A percentile compares a stretch with the other conserved stretches of the same genome.
phyloP scores from a whole-genome alignment of 2,329 filamentous ascomycete genomes.

The Cladosporium sp. region DNA sequence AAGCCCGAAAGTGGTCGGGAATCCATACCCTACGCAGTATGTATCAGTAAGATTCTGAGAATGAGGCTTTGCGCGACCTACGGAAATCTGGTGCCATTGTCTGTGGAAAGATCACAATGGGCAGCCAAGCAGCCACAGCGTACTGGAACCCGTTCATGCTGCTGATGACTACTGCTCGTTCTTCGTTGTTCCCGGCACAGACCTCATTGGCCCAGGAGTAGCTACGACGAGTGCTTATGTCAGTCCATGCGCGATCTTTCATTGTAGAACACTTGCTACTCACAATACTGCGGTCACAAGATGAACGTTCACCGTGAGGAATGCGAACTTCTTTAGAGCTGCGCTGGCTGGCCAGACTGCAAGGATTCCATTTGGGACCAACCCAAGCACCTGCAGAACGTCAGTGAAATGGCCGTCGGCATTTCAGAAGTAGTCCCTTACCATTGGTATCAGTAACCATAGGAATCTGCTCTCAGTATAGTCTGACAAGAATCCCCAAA shows the following conservation, averaged over 20 bases:
- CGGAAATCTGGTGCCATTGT: slow-evolving; percentile 12
- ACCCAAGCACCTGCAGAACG: not conserved
- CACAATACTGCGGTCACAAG: slow-evolving; percentile 11
- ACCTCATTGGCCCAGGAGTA: slow-evolving; percentile 37
- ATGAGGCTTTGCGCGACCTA: not conserved
- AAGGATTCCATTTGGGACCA: slow-evolving; percentile 10
- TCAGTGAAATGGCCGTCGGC: no score
- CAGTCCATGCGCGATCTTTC: no score
- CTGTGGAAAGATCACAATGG: slow-evolving; percentile 27
- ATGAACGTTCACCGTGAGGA: slow-evolving; percentile 9
- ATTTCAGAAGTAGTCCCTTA: no score
- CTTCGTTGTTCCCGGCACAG: slow-evolving; percentile 56
- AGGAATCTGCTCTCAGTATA: slow-evolving; percentile 12
- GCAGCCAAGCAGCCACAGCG: slow-evolving; percentile 64
- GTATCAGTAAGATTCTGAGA: not conserved
- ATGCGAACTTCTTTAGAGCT: slow-evolving; percentile 8
- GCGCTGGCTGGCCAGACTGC: slow-evolving; percentile 10
- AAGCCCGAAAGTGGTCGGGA: slow-evolving; percentile 11
- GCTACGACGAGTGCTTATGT: not conserved
- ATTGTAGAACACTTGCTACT: no score
- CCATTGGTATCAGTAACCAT: slow-evolving; percentile 9
- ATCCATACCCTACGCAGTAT: slow-evolving; percentile 7
- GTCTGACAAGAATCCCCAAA: slow-evolving; percentile 13
- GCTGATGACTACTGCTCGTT: slow-evolving; percentile 60
- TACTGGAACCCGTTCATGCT: slow-evolving; percentile 66